phyloP scores from a whole-genome alignment of 192 early-diverging fungal species.

The Coemansia aciculifera region DNA sequence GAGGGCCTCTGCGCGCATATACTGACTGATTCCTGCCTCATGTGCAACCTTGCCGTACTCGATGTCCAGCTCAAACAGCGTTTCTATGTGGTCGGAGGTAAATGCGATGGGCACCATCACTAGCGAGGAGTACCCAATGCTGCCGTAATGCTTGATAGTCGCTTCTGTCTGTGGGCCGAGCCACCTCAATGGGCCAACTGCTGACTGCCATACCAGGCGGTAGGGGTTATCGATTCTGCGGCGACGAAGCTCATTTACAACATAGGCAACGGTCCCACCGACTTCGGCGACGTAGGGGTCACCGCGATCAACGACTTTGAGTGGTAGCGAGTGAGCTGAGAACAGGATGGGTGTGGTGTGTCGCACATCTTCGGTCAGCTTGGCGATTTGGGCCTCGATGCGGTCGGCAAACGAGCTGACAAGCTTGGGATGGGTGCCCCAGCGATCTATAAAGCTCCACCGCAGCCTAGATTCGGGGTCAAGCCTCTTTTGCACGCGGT shows the following conservation, averaged over 20 bases:
- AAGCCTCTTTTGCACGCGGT: conserved; percentile 58
- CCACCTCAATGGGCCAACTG: conserved; percentile 93
- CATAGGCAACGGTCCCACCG: conserved; percentile 76
- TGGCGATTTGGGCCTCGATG: conserved; percentile 61
- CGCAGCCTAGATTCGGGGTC: conserved; percentile 68
- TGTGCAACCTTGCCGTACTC: conserved; percentile 87
- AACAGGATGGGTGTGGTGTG: conserved; percentile 82
- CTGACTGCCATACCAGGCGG: conserved; percentile 91
- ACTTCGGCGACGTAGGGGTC: conserved; percentile 89
- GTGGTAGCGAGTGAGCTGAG: conserved; percentile 94
- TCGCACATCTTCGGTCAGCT: conserved; percentile 70
- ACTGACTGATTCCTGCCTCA: conserved; percentile 79
- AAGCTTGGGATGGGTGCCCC: conserved; percentile 85
- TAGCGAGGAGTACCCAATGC: conserved; percentile 75
- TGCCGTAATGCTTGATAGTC: conserved; percentile 75
- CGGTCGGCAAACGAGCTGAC: conserved; percentile 79
- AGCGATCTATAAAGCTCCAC: conserved; percentile 97
- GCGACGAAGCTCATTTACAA: conserved; percentile 67
- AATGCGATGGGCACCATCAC: conserved; percentile 93
- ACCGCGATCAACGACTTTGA: conserved; percentile 89
- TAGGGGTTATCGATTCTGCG: conserved; percentile 78
- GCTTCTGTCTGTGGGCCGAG: conserved; percentile 85
- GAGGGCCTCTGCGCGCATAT: conserved; percentile 86
- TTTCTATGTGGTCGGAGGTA: conserved; percentile 96
- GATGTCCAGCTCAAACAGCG: conserved; percentile 92